These are phyloP conservation scores for Ocimum tenuiflorum DNA, from an alignment of 257 asterid species.

Conservation along the genomic window DNA sequence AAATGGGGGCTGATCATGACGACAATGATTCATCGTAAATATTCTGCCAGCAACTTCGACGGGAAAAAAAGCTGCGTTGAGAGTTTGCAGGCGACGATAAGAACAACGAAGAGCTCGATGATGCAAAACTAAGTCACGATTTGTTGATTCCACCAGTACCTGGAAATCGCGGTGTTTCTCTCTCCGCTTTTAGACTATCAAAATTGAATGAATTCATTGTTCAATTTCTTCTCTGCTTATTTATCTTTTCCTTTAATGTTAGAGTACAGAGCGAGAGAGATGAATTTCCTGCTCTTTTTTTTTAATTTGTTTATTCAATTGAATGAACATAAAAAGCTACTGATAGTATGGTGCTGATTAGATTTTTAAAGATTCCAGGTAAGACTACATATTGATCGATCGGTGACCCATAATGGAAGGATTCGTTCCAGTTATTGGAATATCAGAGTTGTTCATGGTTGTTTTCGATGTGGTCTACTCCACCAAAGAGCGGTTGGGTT, in stretches of 20 bases:
- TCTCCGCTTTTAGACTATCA: conserved; percentile 34
- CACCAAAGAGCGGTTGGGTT: no score
- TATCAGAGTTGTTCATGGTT: no score
- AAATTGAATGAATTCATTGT: conserved; percentile 38
- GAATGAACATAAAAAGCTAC: no score
- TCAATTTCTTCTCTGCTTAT: background rate
- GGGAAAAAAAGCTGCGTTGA: conserved; percentile 31
- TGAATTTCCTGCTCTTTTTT: background rate
- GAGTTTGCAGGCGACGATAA: conserved; percentile 33
- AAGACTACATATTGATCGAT: no score
- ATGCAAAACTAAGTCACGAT: conserved; percentile 36
- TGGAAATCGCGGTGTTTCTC: conserved; percentile 35
- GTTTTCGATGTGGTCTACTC: no score
- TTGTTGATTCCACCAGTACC: conserved; percentile 23
- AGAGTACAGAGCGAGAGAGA: background rate
- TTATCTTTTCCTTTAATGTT: background rate
- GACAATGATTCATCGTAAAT: conserved; percentile 35
- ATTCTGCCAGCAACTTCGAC: conserved; percentile 32
- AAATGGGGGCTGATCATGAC: conserved; percentile 49
- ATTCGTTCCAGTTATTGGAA: no score
- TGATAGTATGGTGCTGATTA: no score
- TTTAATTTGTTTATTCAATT: background rate
- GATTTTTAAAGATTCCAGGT: no score
- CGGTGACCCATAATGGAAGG: no score
- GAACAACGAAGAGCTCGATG: conserved; percentile 34